Conservation (phyloP, 495 filamentous ascomycete genomes). For the Podospora bellae-mahoneyi region DNA sequence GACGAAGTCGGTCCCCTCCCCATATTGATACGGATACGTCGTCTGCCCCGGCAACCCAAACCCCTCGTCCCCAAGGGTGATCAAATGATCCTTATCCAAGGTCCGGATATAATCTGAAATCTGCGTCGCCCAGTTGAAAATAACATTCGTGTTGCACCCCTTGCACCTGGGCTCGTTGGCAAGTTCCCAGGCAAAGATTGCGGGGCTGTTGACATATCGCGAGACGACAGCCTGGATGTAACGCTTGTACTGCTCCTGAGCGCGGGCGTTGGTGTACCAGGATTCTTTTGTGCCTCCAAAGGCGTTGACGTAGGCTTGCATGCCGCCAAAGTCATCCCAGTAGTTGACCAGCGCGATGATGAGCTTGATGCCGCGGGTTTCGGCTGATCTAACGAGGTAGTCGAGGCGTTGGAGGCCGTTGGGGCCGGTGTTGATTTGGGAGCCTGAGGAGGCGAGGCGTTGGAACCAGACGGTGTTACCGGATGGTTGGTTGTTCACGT, state of each 20-base stretch:
- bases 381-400: constrained; percentile 50
- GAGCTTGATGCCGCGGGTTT: constrained; percentile 51
- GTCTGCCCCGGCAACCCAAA: constrained; percentile 43
- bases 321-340: constrained; percentile 65
- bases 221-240: constrained; percentile 62
- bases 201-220: constrained; percentile 54
- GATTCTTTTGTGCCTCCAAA: constrained; percentile 53
- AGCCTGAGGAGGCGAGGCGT: constrained; percentile 48
- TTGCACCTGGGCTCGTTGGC: constrained; percentile 69
- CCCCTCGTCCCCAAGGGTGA: constrained; percentile 64
- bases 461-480: constrained; percentile 59
- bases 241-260: constrained; percentile 57
- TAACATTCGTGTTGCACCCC: constrained; percentile 53
- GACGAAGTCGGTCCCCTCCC: constrained; percentile 59
- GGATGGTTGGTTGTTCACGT: constrained; percentile 41
- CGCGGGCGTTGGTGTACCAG: constrained; percentile 56
- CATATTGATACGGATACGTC: constrained; percentile 53
- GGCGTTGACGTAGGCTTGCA: constrained; percentile 58
- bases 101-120: constrained; percentile 61
- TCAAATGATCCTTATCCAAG: constrained; percentile 62
- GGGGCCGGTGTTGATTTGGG: constrained; percentile 63
- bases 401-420: constrained; percentile 67
- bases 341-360: constrained; percentile 58
- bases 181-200: constrained; percentile 70
- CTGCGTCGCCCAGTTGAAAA: constrained; percentile 60